phyloP scores from a whole-genome alignment of 805 yeast genomes.

The Ogataea ganodermae region DNA sequence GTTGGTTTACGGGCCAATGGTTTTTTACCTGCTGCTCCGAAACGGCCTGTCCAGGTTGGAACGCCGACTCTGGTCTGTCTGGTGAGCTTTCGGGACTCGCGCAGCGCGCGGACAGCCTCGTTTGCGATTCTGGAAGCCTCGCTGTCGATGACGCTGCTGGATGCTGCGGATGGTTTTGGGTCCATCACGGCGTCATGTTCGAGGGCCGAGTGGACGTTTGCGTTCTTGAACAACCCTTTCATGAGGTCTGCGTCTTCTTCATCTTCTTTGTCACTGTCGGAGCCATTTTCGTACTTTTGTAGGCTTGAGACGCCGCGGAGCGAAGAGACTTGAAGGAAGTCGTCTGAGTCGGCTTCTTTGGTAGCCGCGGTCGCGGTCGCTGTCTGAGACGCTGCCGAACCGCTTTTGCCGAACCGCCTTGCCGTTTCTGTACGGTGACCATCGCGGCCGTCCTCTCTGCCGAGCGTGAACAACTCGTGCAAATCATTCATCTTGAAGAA shows the following conservation, averaged over 20 bases:
- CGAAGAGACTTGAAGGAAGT: slow-evolving; percentile 61
- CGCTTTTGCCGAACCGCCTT: slow-evolving; percentile 47
- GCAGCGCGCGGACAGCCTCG: slow-evolving; percentile 63
- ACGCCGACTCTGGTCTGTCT: slow-evolving; percentile 59
- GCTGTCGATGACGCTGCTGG: slow-evolving; percentile 53
- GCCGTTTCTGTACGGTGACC: slow-evolving; percentile 68
- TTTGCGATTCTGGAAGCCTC: slow-evolving; percentile 64
- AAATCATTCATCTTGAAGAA: slow-evolving; percentile 91
- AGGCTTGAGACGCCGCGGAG: slow-evolving; percentile 74
- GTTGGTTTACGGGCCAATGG: not conserved
- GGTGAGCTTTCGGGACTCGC: slow-evolving; percentile 59
- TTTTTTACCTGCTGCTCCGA: slow-evolving; percentile 75
- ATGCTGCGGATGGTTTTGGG: slow-evolving; percentile 42
- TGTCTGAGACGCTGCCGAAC: not conserved
- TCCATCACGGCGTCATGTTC: slow-evolving; percentile 79
- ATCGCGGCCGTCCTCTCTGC: slow-evolving; percentile 59
- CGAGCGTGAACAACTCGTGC: slow-evolving; percentile 84
- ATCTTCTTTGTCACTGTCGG: slow-evolving; percentile 39
- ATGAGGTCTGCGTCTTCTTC: slow-evolving; percentile 65
- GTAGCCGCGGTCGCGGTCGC: not conserved
- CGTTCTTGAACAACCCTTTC: slow-evolving; percentile 64
- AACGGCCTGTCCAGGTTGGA: slow-evolving; percentile 96
- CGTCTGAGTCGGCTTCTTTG: slow-evolving; percentile 53
- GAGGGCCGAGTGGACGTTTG: slow-evolving; percentile 72
- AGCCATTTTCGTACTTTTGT: slow-evolving; percentile 60